Conservation (phyloP, 2,329 filamentous ascomycete genomes). For the Endocalyx cinctus region DNA sequence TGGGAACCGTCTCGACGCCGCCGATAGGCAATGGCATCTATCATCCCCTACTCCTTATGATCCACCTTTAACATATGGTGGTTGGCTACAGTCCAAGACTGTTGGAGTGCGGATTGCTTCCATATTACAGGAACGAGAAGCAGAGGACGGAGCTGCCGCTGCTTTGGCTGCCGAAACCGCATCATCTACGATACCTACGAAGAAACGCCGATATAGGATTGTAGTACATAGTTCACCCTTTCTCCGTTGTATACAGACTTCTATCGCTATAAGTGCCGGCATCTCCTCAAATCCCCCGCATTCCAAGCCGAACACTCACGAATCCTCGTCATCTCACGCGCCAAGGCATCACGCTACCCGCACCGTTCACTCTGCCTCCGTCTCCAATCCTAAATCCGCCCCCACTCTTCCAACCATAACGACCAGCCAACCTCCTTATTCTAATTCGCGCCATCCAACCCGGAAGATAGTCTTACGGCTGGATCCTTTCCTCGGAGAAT, state of each 20-base stretch:
- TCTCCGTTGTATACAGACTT: slow-evolving; percentile 86
- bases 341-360: too few species aligned
- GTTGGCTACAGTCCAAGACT: slow-evolving; percentile 81
- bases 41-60: slow-evolving; percentile 93
- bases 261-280: slow-evolving; percentile 80
- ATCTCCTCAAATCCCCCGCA: slow-evolving; percentile 58
- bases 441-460: slow-evolving; percentile 21
- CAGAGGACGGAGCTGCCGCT: slow-evolving; percentile 27
- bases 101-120: slow-evolving; percentile 80
- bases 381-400: slow-evolving; percentile 11
- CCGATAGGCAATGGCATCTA: slow-evolving; percentile 92
- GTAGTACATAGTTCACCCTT: slow-evolving; percentile 94
- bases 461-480: slow-evolving; percentile 67
- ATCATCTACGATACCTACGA: slow-evolving; percentile 28
- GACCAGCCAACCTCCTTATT: slow-evolving; percentile 16
- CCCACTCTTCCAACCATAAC: slow-evolving; percentile 13
- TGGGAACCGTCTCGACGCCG: slow-evolving; percentile 87
- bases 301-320: too few species aligned
- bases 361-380: slow-evolving; percentile 15
- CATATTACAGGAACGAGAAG: slow-evolving; percentile 54
- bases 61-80: slow-evolving; percentile 88
- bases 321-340: too few species aligned
- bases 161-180: slow-evolving; percentile 10
- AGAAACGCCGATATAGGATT: slow-evolving; percentile 65
- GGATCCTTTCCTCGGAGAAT: slow-evolving; percentile 92